Conservation (phyloP, 129 eudicot genomes). For the Saussurea involucrata region DNA sequence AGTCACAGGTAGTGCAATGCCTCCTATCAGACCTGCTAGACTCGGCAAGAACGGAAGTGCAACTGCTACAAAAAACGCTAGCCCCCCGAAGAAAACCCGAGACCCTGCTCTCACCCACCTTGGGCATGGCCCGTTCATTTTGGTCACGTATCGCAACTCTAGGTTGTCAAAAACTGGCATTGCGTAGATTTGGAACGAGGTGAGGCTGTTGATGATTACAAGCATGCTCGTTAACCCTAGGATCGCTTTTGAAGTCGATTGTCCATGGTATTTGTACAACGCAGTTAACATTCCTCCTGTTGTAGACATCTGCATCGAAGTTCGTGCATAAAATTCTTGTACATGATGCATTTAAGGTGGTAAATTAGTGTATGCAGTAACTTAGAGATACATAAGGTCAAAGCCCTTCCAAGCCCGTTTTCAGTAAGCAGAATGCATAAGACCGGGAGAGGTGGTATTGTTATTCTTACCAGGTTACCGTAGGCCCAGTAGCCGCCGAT, state of each 20-base stretch:
- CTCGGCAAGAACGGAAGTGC: slow-evolving; percentile 48
- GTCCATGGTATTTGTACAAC: slow-evolving; percentile 41
- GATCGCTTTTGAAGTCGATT: slow-evolving; percentile 28
- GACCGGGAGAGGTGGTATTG: neutral
- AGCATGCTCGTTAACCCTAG: slow-evolving; percentile 35
- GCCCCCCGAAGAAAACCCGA: slow-evolving; percentile 35
- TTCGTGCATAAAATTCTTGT: neutral
- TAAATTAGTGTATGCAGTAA: neutral
- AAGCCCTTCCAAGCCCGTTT: neutral
- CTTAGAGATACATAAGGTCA: neutral
- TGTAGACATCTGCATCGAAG: slow-evolving; percentile 36
- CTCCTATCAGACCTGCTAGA: slow-evolving; percentile 52
- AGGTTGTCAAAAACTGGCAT: slow-evolving; percentile 58
- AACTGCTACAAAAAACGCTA: slow-evolving; percentile 42
- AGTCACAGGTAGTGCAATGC: slow-evolving; percentile 46
- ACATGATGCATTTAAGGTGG: slow-evolving; percentile 2
- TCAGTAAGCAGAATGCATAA: neutral
- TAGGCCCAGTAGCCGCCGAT: slow-evolving; percentile 52
- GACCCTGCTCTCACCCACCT: slow-evolving; percentile 42
- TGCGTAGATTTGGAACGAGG: slow-evolving; percentile 52
- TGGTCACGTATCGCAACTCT: slow-evolving; percentile 32
- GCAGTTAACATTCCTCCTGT: slow-evolving; percentile 43
- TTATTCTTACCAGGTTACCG: slow-evolving; percentile 39
- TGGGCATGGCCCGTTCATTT: slow-evolving; percentile 45
- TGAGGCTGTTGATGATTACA: slow-evolving; percentile 38